Percentiles rank a stretch among this genome's conserved stretches.
Conservation (phyloP, 208 protist species). For the Trypanosoma rangeli region DNA sequence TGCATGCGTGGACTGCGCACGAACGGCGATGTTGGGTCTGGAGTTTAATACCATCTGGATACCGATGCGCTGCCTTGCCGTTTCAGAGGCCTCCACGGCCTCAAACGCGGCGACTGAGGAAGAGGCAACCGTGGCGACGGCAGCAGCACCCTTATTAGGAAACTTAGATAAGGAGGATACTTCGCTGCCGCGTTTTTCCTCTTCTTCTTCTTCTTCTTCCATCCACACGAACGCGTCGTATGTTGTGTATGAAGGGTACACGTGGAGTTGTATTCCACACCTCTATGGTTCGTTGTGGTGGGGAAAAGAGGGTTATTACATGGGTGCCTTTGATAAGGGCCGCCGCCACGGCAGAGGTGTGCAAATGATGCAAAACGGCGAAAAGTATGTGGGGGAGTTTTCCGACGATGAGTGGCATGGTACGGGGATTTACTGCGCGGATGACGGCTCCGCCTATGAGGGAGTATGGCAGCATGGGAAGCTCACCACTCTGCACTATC, state of each 20-base stretch:
- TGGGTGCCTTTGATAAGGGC: slow-evolving; percentile 60
- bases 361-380: slow-evolving; percentile 62
- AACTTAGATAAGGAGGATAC: neutral
- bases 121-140: neutral
- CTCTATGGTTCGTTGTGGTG: slow-evolving; percentile 85
- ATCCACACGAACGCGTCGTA: neutral
- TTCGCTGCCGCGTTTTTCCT: neutral
- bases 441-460: slow-evolving; percentile 68
- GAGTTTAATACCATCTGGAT: slow-evolving; percentile 65
- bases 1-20: slow-evolving; percentile 71
- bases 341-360: slow-evolving; percentile 60
- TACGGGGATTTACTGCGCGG: slow-evolving; percentile 54
- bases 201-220: neutral
- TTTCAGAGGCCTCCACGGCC: neutral
- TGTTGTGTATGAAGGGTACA: slow-evolving; percentile 78
- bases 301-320: slow-evolving; percentile 57
- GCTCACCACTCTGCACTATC: slow-evolving; percentile 51
- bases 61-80: slow-evolving; percentile 46
- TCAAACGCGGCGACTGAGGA: neutral
- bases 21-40: slow-evolving; percentile 45
- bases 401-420: slow-evolving; percentile 59
- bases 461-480: slow-evolving; percentile 51
- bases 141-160: neutral
- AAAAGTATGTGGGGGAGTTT: slow-evolving; percentile 73
- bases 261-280: slow-evolving; percentile 56